Base-by-base conservation (phyloP, 1,284 basidiomycete species). In the Trichosporon sp. region DNA sequence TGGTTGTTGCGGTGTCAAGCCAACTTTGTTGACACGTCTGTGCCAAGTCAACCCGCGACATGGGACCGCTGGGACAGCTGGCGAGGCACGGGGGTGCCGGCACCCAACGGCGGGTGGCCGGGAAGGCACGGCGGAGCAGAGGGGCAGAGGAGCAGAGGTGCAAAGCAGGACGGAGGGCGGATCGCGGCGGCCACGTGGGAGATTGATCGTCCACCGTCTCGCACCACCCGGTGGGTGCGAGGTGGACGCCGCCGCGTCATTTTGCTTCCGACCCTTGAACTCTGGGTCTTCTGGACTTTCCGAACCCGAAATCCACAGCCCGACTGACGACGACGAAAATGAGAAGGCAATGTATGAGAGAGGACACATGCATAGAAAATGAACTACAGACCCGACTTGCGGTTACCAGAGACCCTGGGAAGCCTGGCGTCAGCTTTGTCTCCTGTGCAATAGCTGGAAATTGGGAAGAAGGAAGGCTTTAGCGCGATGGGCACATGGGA, bases 351-450 rank as follows among this genome's bases (percentile, higher is more conserved):
- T 37, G 35, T 26, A 26, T 26, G 35, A 35, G 59, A 21, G 8
- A 5, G 14, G 4, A 54, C 4, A 54, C 19, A 16, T n/a, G 43
- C 43, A 46, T n/a, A n/a, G 51, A 19, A 16, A 38, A 65, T 31
- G 38, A 8, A 26, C 35, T 38, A 43, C 21, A 40, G 19, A 21
- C 19, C 1, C 21, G 38, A 38, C 6, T 11, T 4, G 16, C 26
- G 48, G 4, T 31, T 68, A 71, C 70, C 70, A 71, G 63, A 71
- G 70, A 38, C 64, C 64, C 26, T 64, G 65, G 63, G 61, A 65
- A 14, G 67, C 38, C 70, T 70, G 61, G 7, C 40, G 70, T 70
- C 61, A 70, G 70, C 61, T 48, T n/a, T 16, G 26, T 26, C 26
- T 26, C 26, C 26, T 16, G 4, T n/a, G 16, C 12, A 61, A 12